These are phyloP conservation scores for Cadophora sp. DNA, from an alignment of 2,329 filamentous ascomycete genomes.

Conservation along the genomic window DNA sequence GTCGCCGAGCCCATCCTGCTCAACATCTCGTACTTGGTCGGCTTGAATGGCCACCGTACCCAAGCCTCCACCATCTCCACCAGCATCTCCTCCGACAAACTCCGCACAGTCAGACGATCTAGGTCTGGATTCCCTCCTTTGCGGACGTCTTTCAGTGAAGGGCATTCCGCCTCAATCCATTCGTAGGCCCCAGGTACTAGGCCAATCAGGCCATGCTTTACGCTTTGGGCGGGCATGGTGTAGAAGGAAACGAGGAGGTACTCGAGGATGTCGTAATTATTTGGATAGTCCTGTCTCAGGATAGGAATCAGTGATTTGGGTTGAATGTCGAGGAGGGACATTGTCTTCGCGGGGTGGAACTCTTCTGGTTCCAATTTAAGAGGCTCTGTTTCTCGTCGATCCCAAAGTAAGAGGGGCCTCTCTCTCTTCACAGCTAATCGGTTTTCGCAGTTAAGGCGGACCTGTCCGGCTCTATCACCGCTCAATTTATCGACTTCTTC, in stretches of 20 bases:
- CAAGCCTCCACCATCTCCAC: slow-evolving; percentile 64
- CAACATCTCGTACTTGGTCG: slow-evolving; percentile 66
- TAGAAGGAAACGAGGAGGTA: slow-evolving; percentile 56
- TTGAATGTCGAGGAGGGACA: slow-evolving; percentile 70
- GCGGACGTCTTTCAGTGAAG: slow-evolving; percentile 54
- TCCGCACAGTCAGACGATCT: slow-evolving; percentile 53
- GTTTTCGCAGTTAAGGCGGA: not conserved
- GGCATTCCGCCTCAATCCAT: slow-evolving; percentile 56
- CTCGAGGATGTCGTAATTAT: slow-evolving; percentile 57
- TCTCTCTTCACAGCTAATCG: slow-evolving; percentile 51
- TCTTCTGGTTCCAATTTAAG: slow-evolving; percentile 64
- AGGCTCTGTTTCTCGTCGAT: slow-evolving; percentile 74
- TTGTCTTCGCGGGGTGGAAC: slow-evolving; percentile 67
- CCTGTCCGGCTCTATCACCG: not conserved
- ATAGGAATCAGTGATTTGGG: slow-evolving; percentile 60
- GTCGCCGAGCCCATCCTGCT: slow-evolving; percentile 6
- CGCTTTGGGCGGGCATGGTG: slow-evolving; percentile 42
- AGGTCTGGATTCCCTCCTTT: slow-evolving; percentile 52
- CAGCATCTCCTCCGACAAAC: slow-evolving; percentile 61
- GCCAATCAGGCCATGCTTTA: slow-evolving; percentile 54
- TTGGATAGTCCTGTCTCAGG: slow-evolving; percentile 49
- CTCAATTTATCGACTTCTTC: not conserved
- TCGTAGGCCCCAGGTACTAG: slow-evolving; percentile 67
- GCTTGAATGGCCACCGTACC: slow-evolving; percentile 70
- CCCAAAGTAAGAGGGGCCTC: slow-evolving; percentile 67